Evolutionary conservation across 768 basidiomycete genomes (phyloP), one percentile per base, ranked within the genome.

Genomic region (Boletus rufocinnamomeus): DNA sequence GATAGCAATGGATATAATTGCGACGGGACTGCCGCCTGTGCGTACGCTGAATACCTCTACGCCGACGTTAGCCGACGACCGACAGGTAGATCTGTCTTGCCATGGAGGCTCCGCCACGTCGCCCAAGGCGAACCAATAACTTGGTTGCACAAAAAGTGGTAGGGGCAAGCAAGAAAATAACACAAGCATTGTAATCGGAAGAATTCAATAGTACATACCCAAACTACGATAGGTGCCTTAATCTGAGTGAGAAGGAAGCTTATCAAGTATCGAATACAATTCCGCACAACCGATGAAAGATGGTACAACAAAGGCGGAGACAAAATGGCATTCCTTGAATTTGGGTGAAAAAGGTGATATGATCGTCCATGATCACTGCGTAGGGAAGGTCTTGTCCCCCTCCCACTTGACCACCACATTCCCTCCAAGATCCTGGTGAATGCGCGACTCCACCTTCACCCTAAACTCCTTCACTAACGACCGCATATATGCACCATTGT

Each of bases 321-420:
- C n/a, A 21, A 49, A 34, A 16, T 9, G 4, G 17, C 2, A 28
- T n/a, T 6, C 21, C 13, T 48, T 30, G 46, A 28, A 21, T n/a
- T 21, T 1, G 11, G 17, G 46, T n/a, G 46, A n/a, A n/a, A 48
- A n/a, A n/a, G 10, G 13, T 3, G 7, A 34, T 21, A 21, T 0
- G 28, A 30, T 30, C 46, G 28, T n/a, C 52, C 34, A 13, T 25
- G 50, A 25, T 61, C 60, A 50, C 34, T 34, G 3, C 28, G 28
- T 13, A 23, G 59, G 59, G 23, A 62, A 62, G 10, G 16, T 50
- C 50, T 52, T 62, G 45, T 62, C 61, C 27, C 61, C 61, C 17
- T 30, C 21, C 61, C 61, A 62, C 16, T 37, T 45, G 28, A 57
- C 30, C 7, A 4, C 10, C 2, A 62, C 37, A 25, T 50, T 6